These are phyloP conservation scores for Phytophthora niederhauseri DNA, from an alignment of 352 stramenopile genomes.

Conservation along the genomic window DNA sequence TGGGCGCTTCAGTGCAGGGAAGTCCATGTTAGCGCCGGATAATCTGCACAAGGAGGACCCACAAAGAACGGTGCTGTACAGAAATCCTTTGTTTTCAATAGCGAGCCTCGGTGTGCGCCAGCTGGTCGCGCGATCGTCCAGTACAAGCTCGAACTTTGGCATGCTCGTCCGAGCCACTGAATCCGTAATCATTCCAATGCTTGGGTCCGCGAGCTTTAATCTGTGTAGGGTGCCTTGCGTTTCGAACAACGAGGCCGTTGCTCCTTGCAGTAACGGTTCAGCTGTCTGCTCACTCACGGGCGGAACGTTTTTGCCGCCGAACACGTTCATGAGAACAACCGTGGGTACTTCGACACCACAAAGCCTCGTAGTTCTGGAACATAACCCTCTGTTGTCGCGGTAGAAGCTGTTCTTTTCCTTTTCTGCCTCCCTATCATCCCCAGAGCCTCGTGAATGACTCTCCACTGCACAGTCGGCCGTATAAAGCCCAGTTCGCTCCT, in stretches of 20 bases:
- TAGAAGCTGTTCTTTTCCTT: not conserved
- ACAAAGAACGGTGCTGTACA: not conserved
- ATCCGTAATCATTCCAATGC: not conserved
- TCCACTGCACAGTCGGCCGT: not conserved
- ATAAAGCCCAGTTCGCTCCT: not conserved
- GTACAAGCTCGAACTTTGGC: not conserved
- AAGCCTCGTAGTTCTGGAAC: not conserved
- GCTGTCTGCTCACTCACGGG: not conserved
- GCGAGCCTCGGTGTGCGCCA: not conserved
- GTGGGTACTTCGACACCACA: not conserved
- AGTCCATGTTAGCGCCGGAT: not conserved
- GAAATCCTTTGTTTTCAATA: not conserved
- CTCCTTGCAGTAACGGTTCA: not conserved
- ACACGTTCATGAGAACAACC: not conserved
- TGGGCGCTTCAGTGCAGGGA: not conserved
- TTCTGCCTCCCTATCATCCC: not conserved
- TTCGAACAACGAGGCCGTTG: not conserved
- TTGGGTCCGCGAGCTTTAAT: not conserved
- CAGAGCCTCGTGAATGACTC: not conserved
- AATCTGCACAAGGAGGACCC: not conserved
- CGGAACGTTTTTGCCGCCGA: not conserved
- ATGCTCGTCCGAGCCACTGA: not conserved
- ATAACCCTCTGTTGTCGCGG: not conserved
- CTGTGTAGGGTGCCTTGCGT: not conserved
- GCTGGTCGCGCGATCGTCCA: not conserved